Conservation (phyloP, 768 basidiomycete genomes). For the Postia placenta region DNA sequence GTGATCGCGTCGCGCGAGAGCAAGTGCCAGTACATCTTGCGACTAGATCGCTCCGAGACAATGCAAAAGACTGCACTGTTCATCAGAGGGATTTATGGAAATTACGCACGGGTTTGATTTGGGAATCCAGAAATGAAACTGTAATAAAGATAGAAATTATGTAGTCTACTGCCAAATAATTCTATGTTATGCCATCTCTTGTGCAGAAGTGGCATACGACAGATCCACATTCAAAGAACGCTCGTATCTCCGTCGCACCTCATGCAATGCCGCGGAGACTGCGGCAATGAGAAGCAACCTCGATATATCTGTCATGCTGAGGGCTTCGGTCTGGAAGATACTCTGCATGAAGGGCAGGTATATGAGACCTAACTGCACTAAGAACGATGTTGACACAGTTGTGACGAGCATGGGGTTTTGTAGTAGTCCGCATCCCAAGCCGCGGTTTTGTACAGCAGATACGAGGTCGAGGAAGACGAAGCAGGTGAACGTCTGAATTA, state of each 20-base stretch:
- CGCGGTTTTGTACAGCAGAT: slow-evolving; percentile 91
- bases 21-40: too few relatives aligned
- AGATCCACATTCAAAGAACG: slow-evolving; percentile 49
- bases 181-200: slow-evolving; percentile 52
- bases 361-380: slow-evolving; percentile 79
- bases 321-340: slow-evolving; percentile 89
- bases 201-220: slow-evolving; percentile 44
- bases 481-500: slow-evolving; percentile 83
- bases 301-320: slow-evolving; percentile 60
- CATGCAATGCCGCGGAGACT: slow-evolving; percentile 66
- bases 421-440: slow-evolving; percentile 74
- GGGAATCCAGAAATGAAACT: too few relatives aligned
- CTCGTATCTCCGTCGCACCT: slow-evolving; percentile 75
- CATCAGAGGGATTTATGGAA: too few relatives aligned
- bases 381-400: slow-evolving; percentile 81
- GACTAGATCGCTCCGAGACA: too few relatives aligned
- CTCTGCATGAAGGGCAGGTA: slow-evolving; percentile 89
- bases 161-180: too few relatives aligned
- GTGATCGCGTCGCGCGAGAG: too few relatives aligned
- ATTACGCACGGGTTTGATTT: too few relatives aligned
- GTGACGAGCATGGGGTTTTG: slow-evolving; percentile 87
- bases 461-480: slow-evolving; percentile 97
- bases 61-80: too few relatives aligned
- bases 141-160: too few relatives aligned
- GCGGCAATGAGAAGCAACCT: slow-evolving; percentile 64